A percentile compares a stretch with the other conserved stretches of the same genome.
Evolutionary conservation across 176 grass and related monocot species (phyloP).

Genomic region (Ananas comosus): DNA sequence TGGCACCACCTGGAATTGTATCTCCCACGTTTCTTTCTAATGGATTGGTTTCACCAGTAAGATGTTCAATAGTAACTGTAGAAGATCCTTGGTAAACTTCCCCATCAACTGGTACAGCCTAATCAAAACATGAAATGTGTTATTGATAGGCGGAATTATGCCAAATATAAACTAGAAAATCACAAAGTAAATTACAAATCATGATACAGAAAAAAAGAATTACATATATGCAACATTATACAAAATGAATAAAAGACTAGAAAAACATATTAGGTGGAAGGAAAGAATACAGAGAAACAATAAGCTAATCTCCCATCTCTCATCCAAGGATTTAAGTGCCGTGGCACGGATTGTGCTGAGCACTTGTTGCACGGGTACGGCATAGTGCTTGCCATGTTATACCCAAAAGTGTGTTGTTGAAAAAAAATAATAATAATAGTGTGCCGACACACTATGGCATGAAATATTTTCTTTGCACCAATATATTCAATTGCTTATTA

Average conservation of each 20-base stretch:
- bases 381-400: too few species aligned
- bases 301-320: too few species aligned
- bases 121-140: slow-evolving; percentile 43
- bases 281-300: too few species aligned
- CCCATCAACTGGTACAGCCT: slow-evolving; percentile 98
- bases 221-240: background rate
- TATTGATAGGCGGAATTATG: slow-evolving; percentile 26
- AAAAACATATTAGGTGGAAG: too few species aligned
- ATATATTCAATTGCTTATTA: too few species aligned
- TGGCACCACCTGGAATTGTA: slow-evolving; percentile 86
- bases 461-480: too few species aligned
- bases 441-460: too few species aligned
- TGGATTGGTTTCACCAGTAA: slow-evolving; percentile 91
- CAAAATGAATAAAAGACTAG: background rate
- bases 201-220: background rate
- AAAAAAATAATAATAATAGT: too few species aligned
- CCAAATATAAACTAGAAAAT: slow-evolving; percentile 10
- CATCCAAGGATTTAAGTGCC: too few species aligned
- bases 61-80: slow-evolving; percentile 84
- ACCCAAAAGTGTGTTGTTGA: too few species aligned
- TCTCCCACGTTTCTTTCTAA: slow-evolving; percentile 80
- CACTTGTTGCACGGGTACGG: too few species aligned
- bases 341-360: too few species aligned
- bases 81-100: slow-evolving; percentile 97
- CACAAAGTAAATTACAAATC: background rate